phyloP scores from a whole-genome alignment of 495 filamentous ascomycete genomes.

The Apiosordaria backusii region DNA sequence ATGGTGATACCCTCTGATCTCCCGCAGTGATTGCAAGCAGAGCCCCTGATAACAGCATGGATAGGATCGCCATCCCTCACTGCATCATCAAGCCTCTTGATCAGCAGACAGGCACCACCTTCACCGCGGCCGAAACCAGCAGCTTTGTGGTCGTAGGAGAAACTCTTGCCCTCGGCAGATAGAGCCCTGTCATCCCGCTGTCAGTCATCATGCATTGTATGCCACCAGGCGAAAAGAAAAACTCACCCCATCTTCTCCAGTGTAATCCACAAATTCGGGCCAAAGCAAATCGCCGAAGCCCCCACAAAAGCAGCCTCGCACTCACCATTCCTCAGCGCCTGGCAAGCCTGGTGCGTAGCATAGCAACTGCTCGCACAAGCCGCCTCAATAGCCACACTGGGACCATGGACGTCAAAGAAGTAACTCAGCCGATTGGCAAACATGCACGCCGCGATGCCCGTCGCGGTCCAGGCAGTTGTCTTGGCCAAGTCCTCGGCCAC shows the following conservation, averaged over 20 bases:
- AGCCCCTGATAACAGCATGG: conserved; percentile 51
- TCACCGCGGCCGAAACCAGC: conserved; percentile 1
- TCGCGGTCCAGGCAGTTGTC: not conserved
- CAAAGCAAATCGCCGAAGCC: conserved; percentile 50
- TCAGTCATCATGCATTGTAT: no score
- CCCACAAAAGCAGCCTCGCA: conserved; percentile 44
- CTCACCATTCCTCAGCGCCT: conserved; percentile 43
- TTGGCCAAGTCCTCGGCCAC: not conserved
- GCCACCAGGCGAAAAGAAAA: no score
- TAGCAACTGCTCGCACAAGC: conserved; percentile 54
- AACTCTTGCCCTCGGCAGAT: not conserved
- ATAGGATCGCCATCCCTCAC: conserved; percentile 45
- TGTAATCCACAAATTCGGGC: conserved; percentile 34
- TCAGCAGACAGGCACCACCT: not conserved
- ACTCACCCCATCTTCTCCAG: not conserved
- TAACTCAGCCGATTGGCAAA: conserved; percentile 47
- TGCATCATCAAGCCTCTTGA: conserved; percentile 50
- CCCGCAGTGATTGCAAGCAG: conserved; percentile 49
- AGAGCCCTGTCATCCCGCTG: not conserved
- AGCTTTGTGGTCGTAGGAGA: not conserved
- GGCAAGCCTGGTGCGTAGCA: conserved; percentile 50
- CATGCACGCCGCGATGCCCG: not conserved
- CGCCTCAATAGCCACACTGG: conserved; percentile 45
- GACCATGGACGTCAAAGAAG: conserved; percentile 44
- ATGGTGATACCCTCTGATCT: conserved; percentile 45